Evolutionary conservation across 2,329 filamentous ascomycete species (phyloP).

Genomic region (Reticulascus tulasneorum): DNA sequence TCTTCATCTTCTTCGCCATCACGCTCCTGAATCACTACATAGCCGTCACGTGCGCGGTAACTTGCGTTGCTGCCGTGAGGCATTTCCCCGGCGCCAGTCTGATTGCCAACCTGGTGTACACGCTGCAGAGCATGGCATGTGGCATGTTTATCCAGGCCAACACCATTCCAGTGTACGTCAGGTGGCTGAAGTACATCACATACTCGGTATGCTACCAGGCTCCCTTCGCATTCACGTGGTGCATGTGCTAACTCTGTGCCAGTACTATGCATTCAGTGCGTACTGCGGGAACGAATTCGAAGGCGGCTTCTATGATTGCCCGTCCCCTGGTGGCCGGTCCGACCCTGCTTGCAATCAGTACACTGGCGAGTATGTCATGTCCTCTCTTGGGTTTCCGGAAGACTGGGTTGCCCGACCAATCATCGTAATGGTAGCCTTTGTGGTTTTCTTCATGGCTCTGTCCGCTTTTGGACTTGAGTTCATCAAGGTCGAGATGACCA

Average conservation of each 20-base stretch:
- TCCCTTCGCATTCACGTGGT: slow-evolving; percentile 22
- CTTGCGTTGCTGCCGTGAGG: slow-evolving; percentile 61
- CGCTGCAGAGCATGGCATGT: slow-evolving; percentile 69
- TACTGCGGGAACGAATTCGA: slow-evolving; percentile 70
- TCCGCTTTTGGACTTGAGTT: slow-evolving; percentile 61
- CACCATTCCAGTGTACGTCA: slow-evolving; percentile 71
- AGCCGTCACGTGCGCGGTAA: slow-evolving; percentile 66
- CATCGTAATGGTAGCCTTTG: slow-evolving; percentile 57
- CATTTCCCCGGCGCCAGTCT: slow-evolving; percentile 68
- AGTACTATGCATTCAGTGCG: slow-evolving; percentile 70
- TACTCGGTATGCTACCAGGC: slow-evolving; percentile 43
- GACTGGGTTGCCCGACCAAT: slow-evolving; percentile 68
- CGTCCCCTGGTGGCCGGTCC: slow-evolving; percentile 53
- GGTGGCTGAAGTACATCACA: slow-evolving; percentile 69
- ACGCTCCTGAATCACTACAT: slow-evolving; percentile 70
- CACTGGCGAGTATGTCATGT: slow-evolving; percentile 65
- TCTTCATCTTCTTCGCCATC: slow-evolving; percentile 69
- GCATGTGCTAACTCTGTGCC: slow-evolving; percentile 13
- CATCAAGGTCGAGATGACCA: slow-evolving; percentile 63
- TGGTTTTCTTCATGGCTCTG: slow-evolving; percentile 57
- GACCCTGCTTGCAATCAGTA: slow-evolving; percentile 67
- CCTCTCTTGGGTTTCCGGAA: slow-evolving; percentile 62
- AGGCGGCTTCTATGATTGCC: slow-evolving; percentile 70
- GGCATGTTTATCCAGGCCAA: slow-evolving; percentile 74
- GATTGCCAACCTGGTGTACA: slow-evolving; percentile 69